phyloP scores from a whole-genome alignment of 306 rosid species.

The Hylodesmum podocarpum region DNA sequence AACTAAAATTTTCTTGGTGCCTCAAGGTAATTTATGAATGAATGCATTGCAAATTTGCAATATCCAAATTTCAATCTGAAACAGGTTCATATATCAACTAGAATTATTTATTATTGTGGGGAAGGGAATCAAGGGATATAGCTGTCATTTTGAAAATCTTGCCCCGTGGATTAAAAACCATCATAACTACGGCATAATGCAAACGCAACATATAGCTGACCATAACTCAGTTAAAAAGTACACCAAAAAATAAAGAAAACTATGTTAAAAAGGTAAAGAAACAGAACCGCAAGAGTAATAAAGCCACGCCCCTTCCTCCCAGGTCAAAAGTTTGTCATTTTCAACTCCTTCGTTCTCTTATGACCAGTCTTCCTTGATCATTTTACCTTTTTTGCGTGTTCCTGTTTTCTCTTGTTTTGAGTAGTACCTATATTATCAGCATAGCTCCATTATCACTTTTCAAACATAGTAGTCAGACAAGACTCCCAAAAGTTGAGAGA shows the following conservation, averaged over 20 bases:
- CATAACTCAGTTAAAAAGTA: constrained; percentile 23
- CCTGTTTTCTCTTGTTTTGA: constrained; percentile 9
- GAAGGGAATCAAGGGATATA: not conserved
- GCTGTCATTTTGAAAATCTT: constrained; percentile 39
- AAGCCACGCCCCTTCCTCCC: not conserved
- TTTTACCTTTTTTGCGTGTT: constrained; percentile 10
- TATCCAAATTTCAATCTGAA: constrained; percentile 19
- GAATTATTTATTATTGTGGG: constrained; percentile 25
- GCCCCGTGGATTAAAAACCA: constrained; percentile 13
- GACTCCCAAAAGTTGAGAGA: not conserved
- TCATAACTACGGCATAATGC: constrained; percentile 37
- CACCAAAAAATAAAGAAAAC: no score
- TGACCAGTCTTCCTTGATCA: constrained; percentile 16
- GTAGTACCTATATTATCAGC: not conserved
- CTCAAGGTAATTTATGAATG: not conserved
- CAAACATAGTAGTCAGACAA: not conserved
- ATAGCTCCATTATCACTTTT: constrained; percentile 5
- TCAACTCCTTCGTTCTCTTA: not conserved
- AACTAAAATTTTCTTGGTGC: not conserved
- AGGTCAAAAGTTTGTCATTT: constrained; percentile 18
- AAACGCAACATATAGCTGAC: constrained; percentile 20
- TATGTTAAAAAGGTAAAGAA: constrained; percentile 1
- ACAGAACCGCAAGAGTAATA: constrained; percentile 36
- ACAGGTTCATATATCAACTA: constrained; percentile 12
- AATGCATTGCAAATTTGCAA: not conserved